Evolutionary conservation across 208 protist species (phyloP).

Genomic region (Trypanosomatidae sp.): DNA sequence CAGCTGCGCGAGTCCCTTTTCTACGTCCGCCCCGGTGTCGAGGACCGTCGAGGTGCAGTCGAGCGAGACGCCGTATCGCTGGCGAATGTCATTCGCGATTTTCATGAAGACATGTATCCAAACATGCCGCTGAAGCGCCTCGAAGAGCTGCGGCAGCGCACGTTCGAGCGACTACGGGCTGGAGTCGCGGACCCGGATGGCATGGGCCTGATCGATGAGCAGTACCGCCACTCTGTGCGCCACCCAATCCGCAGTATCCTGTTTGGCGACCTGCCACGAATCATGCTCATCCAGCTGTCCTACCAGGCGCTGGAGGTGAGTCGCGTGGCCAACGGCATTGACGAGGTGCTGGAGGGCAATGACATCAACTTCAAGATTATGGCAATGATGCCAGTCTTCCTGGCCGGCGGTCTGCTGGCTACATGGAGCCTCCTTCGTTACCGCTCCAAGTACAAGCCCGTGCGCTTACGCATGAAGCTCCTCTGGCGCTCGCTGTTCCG

Average conservation of each 20-base stretch:
- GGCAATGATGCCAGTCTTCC: conserved; percentile 64
- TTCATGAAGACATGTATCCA: conserved; percentile 72
- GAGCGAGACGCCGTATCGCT: conserved; percentile 60
- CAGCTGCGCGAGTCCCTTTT: conserved; percentile 56
- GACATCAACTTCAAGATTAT: conserved; percentile 84
- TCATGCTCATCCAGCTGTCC: conserved; percentile 73
- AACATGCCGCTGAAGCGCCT: conserved; percentile 33
- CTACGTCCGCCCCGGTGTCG: conserved; percentile 60
- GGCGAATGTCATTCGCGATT: conserved; percentile 81
- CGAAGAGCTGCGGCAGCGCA: conserved; percentile 38
- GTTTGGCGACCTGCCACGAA: conserved; percentile 68
- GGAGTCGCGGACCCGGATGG: conserved; percentile 63
- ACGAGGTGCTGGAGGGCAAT: conserved; percentile 78
- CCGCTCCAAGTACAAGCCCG: conserved; percentile 33
- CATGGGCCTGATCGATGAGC: conserved; percentile 54
- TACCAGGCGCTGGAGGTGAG: conserved; percentile 75
- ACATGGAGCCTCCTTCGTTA: conserved; percentile 35
- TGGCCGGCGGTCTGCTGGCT: conserved; percentile 19
- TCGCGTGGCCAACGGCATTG: conserved; percentile 72
- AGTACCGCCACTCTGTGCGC: conserved; percentile 62
- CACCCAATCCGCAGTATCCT: conserved; percentile 63
- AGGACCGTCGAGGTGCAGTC: conserved; percentile 53
- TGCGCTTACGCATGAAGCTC: conserved; percentile 55
- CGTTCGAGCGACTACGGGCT: conserved; percentile 38
- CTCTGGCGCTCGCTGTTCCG: conserved; percentile 63